Base-by-base conservation (phyloP, 768 basidiomycete species). In the Plicaturopsis crispa region DNA sequence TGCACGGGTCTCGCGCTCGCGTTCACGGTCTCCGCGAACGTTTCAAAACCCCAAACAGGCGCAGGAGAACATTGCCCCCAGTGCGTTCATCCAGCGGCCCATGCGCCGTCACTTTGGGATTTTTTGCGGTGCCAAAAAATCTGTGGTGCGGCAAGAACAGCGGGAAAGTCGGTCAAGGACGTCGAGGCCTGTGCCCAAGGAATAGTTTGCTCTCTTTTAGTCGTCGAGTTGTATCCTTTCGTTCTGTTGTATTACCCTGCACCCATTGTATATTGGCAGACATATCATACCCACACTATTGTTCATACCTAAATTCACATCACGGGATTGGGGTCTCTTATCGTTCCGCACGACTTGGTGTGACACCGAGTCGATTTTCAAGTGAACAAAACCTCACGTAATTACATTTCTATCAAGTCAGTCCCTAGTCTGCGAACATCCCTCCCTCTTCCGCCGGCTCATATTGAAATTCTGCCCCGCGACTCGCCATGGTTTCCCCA, bases 111-210 rank as follows among this genome's bases (percentile, higher is more conserved):
- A 53, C 32, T 63, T 63, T 32, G 62, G 63, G 33, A 65, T 63
- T 39, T 62, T 65, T 38, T 63, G 64, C 40, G 62, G 60, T 31
- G 50, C 54, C 43, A 64, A 53, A 32, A 46, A 33, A 19, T 13
- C 33, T 10, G 33, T 12, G 18, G 11, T 34, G 10, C 33, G 18
- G 33, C 17, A 8, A 14, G 26, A 8, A 8, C 10, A 19, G 18
- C 8, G 33, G 33, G 10, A 34, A 16, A 34, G 11, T 10, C 33
- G 33, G 33, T 34, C 8, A 7, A 13, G 10, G 10, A 13, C 33
- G 18, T 12, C 10, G 8, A 18, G 8, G 33, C 12, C 8, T 8
- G 8, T 19, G 8, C 12, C 12, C 10, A 34, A 16, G 33, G 8
- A 34, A 8, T 18, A 8, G 18, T 34, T 34, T 34, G 33, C 33